Conservation (phyloP, 2,329 filamentous ascomycete species). For the Aureobasidium sp. region DNA sequence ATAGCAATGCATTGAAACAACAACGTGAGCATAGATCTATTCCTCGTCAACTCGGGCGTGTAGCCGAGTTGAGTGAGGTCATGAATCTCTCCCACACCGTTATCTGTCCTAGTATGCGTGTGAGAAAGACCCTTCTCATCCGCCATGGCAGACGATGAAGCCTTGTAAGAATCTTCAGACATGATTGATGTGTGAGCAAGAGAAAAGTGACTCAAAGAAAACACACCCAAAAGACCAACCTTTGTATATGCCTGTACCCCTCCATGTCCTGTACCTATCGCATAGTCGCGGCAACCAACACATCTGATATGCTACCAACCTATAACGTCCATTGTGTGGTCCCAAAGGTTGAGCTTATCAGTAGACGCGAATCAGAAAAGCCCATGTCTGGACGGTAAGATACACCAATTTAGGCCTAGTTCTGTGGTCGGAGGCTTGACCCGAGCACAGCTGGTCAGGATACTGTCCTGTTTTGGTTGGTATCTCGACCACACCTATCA, state of each 20-base stretch:
- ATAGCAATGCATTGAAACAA: slow-evolving; percentile 55
- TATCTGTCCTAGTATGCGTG: background rate
- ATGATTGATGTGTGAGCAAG: background rate
- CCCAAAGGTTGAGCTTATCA: background rate
- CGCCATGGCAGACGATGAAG: background rate
- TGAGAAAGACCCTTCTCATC: background rate
- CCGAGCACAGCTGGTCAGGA: too few relatives aligned
- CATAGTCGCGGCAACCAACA: background rate
- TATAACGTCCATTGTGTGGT: background rate
- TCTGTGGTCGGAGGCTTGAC: too few relatives aligned
- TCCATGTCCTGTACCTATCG: background rate
- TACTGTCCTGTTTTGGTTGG: too few relatives aligned
- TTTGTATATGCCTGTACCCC: background rate
- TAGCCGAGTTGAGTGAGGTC: slow-evolving; percentile 35
- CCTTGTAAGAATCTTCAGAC: background rate
- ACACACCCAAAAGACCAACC: background rate
- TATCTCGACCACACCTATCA: too few relatives aligned
- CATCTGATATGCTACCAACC: background rate
- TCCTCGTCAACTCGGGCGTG: slow-evolving; percentile 47
- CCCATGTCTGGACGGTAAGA: too few relatives aligned
- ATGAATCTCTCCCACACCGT: slow-evolving; percentile 2
- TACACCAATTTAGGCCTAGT: too few relatives aligned
- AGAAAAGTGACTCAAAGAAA: background rate
- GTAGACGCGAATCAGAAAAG: background rate
- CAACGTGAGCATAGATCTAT: slow-evolving; percentile 51